These are phyloP conservation scores for Metschnikowia anglica DNA, from an alignment of 805 yeast genomes.

Conservation along the genomic window DNA sequence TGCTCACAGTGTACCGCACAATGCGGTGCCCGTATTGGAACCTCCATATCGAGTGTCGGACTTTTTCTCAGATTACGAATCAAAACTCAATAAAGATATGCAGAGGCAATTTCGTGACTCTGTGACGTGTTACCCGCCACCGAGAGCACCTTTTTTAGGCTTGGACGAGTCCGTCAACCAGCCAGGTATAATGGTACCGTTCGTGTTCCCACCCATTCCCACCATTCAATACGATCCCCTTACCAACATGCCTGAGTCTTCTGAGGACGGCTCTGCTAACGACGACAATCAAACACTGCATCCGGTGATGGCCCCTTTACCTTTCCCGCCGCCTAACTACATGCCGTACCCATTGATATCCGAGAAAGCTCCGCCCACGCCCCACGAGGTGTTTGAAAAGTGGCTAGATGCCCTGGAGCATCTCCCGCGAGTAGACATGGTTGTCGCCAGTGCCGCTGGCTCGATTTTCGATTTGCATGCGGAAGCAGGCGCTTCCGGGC, in stretches of 20 bases:
- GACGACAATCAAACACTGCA: background rate
- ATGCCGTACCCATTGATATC: constrained; percentile 46
- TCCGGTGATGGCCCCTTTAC: constrained; percentile 38
- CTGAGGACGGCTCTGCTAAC: background rate
- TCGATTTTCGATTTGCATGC: constrained; percentile 36
- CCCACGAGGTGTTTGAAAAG: constrained; percentile 36
- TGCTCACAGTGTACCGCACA: constrained; percentile 38
- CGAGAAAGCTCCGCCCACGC: constrained; percentile 34
- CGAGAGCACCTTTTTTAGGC: constrained; percentile 32
- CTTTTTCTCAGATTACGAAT: constrained; percentile 36
- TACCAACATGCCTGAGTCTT: constrained; percentile 9
- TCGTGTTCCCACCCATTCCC: constrained; percentile 45
- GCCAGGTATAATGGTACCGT: constrained; percentile 42
- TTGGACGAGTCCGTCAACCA: constrained; percentile 1
- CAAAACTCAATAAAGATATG: constrained; percentile 17
- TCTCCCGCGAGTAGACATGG: constrained; percentile 45
- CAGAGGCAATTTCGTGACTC: constrained; percentile 26
- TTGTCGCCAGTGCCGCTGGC: constrained; percentile 47
- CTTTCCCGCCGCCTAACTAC: constrained; percentile 45
- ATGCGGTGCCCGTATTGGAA: constrained; percentile 37
- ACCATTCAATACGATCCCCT: constrained; percentile 19
- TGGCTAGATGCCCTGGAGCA: constrained; percentile 37
- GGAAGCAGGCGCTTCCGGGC: constrained; percentile 37
- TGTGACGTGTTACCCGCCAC: constrained; percentile 38
- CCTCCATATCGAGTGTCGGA: constrained; percentile 30